Evolutionary conservation across 75 land plant genomes (phyloP).

Genomic region (Cupressus sempervirens): DNA sequence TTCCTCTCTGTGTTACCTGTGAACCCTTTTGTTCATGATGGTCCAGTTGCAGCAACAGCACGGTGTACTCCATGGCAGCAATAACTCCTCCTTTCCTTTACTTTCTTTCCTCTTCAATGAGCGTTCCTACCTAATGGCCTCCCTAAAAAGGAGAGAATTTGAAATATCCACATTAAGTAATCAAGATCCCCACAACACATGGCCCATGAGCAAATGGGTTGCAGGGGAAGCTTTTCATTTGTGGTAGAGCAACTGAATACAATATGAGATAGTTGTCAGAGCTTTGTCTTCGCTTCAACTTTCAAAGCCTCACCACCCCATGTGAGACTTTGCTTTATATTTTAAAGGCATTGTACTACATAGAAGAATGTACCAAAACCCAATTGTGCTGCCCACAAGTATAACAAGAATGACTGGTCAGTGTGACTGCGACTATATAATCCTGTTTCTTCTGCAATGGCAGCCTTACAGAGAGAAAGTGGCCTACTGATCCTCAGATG

Average conservation of each 20-base stretch:
- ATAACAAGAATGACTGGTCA: background rate
- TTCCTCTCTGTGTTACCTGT: background rate
- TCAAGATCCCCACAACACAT: background rate
- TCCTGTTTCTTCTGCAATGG: background rate
- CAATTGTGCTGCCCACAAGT: background rate
- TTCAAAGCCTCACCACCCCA: background rate
- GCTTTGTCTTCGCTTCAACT: too few relatives aligned
- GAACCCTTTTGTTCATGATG: background rate
- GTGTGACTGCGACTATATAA: background rate
- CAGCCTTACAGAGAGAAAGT: background rate
- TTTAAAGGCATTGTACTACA: background rate
- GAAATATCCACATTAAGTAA: background rate
- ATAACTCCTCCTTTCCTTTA: background rate
- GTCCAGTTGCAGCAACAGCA: background rate
- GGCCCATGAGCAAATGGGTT: background rate
- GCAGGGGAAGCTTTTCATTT: background rate
- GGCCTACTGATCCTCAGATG: too few relatives aligned
- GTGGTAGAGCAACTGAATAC: background rate
- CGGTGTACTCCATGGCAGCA: background rate
- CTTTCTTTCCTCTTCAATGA: too few relatives aligned
- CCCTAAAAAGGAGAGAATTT: background rate
- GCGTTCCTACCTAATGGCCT: background rate
- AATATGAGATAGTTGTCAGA: background rate
- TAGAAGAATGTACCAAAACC: too few relatives aligned
- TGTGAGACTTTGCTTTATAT: background rate